A percentile compares a stretch with the other conserved stretches of the same genome.
phyloP scores from a whole-genome alignment of 805 yeast genomes.

The Wickerhamomyces silvicola region DNA sequence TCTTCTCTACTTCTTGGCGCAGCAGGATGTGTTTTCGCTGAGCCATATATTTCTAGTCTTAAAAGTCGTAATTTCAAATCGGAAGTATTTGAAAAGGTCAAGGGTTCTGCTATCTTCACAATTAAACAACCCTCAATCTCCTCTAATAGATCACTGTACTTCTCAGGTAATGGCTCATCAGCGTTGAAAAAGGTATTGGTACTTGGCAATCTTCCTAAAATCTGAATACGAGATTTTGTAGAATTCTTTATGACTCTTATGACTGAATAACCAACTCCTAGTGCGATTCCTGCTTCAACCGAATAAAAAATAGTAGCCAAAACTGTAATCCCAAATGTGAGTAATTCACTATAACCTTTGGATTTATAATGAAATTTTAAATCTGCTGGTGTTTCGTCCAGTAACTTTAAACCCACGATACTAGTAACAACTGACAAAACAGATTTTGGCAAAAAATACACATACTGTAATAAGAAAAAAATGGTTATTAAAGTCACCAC shows the following conservation, averaged over 20 bases:
- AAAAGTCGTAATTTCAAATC: conserved; percentile 62
- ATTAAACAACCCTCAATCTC: conserved; percentile 67
- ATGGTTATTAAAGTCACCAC: conserved; percentile 63
- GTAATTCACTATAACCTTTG: conserved; percentile 70
- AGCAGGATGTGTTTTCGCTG: conserved; percentile 71
- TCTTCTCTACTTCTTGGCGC: conserved; percentile 44
- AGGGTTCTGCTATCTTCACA: conserved; percentile 80
- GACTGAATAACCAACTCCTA: conserved; percentile 80
- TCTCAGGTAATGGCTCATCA: conserved; percentile 45
- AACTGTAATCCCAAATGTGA: conserved; percentile 61
- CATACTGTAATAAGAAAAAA: conserved; percentile 48
- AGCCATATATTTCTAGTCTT: conserved; percentile 72
- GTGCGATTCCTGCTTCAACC: conserved; percentile 81
- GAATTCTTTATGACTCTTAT: conserved; percentile 76
- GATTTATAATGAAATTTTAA: conserved; percentile 65
- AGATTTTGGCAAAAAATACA: conserved; percentile 74
- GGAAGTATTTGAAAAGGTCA: conserved; percentile 80
- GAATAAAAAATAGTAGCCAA: conserved; percentile 63
- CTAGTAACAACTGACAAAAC: conserved; percentile 75
- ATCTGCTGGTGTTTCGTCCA: conserved; percentile 84
- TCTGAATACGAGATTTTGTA: conserved; percentile 77
- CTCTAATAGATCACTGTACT: conserved; percentile 26
- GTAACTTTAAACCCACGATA: conserved; percentile 64
- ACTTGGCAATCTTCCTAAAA: conserved; percentile 62
- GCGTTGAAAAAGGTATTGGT: conserved; percentile 63